Evolutionary conservation across 352 stramenopile species (phyloP), one percentile per base, ranked within the genome.

Genomic region (Pythium brassicae): DNA sequence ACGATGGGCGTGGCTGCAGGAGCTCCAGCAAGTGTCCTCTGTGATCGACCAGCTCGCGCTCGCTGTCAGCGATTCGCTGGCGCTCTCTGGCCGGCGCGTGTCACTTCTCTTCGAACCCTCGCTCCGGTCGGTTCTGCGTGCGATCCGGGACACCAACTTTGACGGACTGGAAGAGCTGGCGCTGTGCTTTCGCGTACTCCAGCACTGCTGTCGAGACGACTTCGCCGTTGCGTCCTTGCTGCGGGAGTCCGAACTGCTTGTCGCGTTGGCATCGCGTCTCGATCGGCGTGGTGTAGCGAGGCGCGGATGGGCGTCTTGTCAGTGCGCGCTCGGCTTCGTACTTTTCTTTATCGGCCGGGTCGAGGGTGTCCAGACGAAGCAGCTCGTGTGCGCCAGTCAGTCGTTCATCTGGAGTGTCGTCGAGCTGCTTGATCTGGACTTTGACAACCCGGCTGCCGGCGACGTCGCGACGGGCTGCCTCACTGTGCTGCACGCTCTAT

Each of bases 21-120:
- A 53, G 22, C 48, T 53, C n/a, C 8, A 43, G 2, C 27, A 44
- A 17, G 17, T 44, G 29, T 11, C 20, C 4, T 23, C 3, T 17
- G 40, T 53, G 48, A 44, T 53, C 17, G 48, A 53, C 8, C 48
- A 53, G 12, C 48, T 53, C 14, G 29, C 35, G 20, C 9, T 37
- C 19, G 23, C 12, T 37, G 32, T 37, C 32, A 37, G 32, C 32
- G 32, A 8, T 11, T 14, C 32, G 14, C 32, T 37, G 14, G 9
- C 32, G 32, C 32, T 14, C 32, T 37, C 32, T 7, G 32, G 14
- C 32, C 32, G 8, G 32, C 9, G 32, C 32, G 32, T 37, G 32
- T 37, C 32, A 11, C 8, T 37, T 11, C 32, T 37, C 8, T 37
- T 37, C 45, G 19, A 50, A 20, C 7, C 45, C 1, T 35, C 45